These are phyloP conservation scores for Ustilago hordei DNA, from an alignment of 1,284 basidiomycete species.

Conservation along the genomic window DNA sequence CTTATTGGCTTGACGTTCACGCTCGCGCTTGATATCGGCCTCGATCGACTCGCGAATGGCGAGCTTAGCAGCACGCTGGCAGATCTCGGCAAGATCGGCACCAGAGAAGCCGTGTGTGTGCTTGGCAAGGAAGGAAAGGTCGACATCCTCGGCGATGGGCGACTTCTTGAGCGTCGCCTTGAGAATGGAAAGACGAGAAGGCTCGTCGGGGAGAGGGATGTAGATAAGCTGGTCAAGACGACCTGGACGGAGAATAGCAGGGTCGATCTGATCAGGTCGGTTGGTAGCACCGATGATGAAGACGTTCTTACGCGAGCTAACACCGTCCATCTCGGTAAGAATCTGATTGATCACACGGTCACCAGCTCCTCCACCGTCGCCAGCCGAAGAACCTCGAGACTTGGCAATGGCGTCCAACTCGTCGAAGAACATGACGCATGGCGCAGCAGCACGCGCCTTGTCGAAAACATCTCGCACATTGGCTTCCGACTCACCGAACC, in stretches of 20 bases:
- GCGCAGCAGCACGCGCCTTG: constrained; percentile 97
- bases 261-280: constrained; percentile 98
- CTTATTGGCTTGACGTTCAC: constrained; percentile 73
- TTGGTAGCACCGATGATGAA: constrained; percentile 99
- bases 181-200: constrained; percentile 90
- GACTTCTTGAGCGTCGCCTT: constrained; percentile 91
- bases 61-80: constrained; percentile 95
- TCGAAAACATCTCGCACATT: constrained; percentile 99
- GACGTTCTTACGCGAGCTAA: constrained; percentile 98
- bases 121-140: constrained; percentile 89
- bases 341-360: constrained; percentile 98
- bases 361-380: constrained; percentile 92
- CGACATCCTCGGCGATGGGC: constrained; percentile 86
- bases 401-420: constrained; percentile 99
- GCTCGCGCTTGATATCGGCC: constrained; percentile 82
- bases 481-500: constrained; percentile 99
- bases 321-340: constrained; percentile 98
- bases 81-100: constrained; percentile 98
- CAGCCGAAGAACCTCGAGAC: constrained; percentile 83
- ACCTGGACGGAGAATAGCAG: constrained; percentile 95
- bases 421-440: constrained; percentile 99
- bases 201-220: constrained; percentile 83
- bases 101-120: constrained; percentile 98
- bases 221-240: constrained; percentile 82
- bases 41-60: constrained; percentile 96